phyloP scores from a whole-genome alignment of 78 protist species.

The Monocercomonoides exilis region DNA sequence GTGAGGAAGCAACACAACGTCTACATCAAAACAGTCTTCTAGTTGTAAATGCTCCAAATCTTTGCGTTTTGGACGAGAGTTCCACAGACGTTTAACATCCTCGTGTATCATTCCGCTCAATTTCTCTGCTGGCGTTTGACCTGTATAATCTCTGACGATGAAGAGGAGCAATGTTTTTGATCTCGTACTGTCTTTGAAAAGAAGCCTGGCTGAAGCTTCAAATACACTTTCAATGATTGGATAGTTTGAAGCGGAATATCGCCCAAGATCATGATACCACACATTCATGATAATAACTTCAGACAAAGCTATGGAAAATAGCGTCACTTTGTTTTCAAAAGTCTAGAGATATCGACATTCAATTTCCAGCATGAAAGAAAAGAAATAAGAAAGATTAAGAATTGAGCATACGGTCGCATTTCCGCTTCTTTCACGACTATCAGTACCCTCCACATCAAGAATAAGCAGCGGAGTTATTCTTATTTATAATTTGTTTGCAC shows the following conservation, averaged over 20 bases:
- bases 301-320: conserved; percentile 4
- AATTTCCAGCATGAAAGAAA: not conserved
- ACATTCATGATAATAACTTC: conserved; percentile 15
- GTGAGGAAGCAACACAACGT: not conserved
- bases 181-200: not conserved
- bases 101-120: not conserved
- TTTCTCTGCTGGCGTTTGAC: not conserved
- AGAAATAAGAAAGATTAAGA: not conserved
- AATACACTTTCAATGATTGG: not conserved
- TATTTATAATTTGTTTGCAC: no score
- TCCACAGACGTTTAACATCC: not conserved
- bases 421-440: not conserved
- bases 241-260: conserved; percentile 9
- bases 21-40: not conserved
- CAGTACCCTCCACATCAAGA: not conserved
- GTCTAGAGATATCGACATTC: not conserved
- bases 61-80: not conserved
- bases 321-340: not conserved
- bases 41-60: not conserved
- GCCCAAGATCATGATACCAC: conserved; percentile 20
- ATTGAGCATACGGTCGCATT: not conserved
- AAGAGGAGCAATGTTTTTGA: conserved; percentile 11
- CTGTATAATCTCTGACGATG: not conserved
- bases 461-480: not conserved
- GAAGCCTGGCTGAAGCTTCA: not conserved